Percentiles rank a stretch among this genome's conserved stretches.
Conservation (phyloP, 1,284 basidiomycete genomes). For the Naganishia cerealis region DNA sequence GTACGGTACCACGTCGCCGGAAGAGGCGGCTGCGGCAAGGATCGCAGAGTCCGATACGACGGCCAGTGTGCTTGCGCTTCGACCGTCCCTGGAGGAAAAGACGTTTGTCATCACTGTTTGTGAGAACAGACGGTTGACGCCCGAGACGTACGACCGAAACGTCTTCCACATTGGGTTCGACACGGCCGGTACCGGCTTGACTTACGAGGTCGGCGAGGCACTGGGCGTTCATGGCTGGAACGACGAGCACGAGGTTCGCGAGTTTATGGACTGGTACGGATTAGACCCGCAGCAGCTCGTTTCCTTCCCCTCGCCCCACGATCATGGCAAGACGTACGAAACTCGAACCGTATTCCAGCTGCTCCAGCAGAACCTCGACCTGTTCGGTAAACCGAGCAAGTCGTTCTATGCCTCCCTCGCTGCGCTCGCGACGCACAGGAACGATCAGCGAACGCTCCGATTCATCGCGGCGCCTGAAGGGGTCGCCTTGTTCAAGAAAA, state of each 20-base stretch:
- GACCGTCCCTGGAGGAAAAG: conserved; percentile 83
- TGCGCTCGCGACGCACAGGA: conserved; percentile 68
- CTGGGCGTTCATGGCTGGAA: conserved; percentile 98
- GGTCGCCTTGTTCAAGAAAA: conserved; percentile 86
- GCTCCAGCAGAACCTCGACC: conserved; percentile 92
- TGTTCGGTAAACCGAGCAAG: conserved; percentile 94
- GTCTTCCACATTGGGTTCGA: conserved; percentile 98
- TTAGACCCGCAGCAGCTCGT: conserved; percentile 78
- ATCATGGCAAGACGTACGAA: conserved; percentile 57
- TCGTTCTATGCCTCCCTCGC: conserved; percentile 89
- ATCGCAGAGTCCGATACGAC: conserved; percentile 52
- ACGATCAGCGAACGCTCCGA: conserved; percentile 78
- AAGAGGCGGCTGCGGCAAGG: conserved; percentile 39
- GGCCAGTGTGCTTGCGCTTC: conserved; percentile 65
- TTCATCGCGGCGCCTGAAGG: conserved; percentile 96
- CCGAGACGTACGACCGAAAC: conserved; percentile 92
- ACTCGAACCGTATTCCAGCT: conserved; percentile 93
- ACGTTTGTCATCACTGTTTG: conserved; percentile 91
- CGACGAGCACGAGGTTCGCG: conserved; percentile 79
- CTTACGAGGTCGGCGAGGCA: conserved; percentile 94
- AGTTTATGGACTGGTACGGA: conserved; percentile 91
- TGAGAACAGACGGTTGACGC: conserved; percentile 92
- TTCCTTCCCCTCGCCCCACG: conserved; percentile 69
- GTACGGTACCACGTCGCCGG: conserved; percentile 54
- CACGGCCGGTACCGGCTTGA: conserved; percentile 85